Evolutionary conservation across 768 basidiomycete genomes (phyloP).

Genomic region (Naganishia friedmannii): DNA sequence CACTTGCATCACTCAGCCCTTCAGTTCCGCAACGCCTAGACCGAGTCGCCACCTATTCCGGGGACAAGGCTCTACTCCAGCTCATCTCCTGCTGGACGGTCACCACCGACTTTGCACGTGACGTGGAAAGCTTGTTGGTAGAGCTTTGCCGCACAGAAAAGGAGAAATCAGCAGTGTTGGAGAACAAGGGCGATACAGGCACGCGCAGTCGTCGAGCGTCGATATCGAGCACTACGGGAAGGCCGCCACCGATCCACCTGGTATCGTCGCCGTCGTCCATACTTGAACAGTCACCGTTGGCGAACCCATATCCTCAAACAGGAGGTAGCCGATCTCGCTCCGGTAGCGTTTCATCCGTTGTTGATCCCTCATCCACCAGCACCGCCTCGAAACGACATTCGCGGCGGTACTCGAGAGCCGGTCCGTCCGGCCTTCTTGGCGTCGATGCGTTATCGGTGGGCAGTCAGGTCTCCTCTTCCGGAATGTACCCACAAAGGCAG

Average conservation of each 20-base stretch:
- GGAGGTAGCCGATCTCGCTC: constrained; percentile 23
- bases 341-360: constrained; percentile 6
- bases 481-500: constrained; percentile 5
- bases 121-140: constrained; percentile 65
- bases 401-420: constrained; percentile 32
- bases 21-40: constrained; percentile 76
- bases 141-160: constrained; percentile 14
- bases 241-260: background rate
- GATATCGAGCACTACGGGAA: constrained; percentile 10
- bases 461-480: background rate
- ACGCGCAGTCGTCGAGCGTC: constrained; percentile 12
- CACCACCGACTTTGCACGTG: constrained; percentile 77
- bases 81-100: constrained; percentile 68
- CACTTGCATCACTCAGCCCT: constrained; percentile 73
- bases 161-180: background rate
- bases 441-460: constrained; percentile 12
- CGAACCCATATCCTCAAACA: background rate
- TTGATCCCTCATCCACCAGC: background rate
- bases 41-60: constrained; percentile 65
- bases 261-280: constrained; percentile 8
- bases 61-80: constrained; percentile 63
- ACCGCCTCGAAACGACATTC: constrained; percentile 21
- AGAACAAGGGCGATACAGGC: constrained; percentile 7
- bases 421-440: constrained; percentile 1
- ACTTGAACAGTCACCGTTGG: constrained; percentile 13